Base-by-base conservation (phyloP, 352 stramenopile species). In the Phytophthora capsici region DNA sequence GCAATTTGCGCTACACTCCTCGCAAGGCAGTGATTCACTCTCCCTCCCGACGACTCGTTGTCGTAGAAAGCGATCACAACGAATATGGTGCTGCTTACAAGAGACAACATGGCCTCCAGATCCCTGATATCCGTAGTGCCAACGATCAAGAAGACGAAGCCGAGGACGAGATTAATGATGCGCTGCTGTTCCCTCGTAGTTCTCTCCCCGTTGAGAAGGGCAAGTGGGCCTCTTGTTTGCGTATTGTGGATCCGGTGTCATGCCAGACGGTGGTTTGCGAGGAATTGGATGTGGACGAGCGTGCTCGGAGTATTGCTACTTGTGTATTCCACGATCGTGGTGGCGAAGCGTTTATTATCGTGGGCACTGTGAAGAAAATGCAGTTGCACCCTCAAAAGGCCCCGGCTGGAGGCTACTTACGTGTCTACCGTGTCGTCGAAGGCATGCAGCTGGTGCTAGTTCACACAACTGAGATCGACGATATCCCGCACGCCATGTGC, bases 1-100 rank as follows among this genome's bases (percentile, higher is more conserved):
- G 97, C 3, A 88, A 93, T 38, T 76, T 99, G n/a, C 83, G 96
- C 14, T 99, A 99, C 78, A 99, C 98, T 4, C 98, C 98, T 37
- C 93, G 98, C 47, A 90, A 97, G 71, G 97, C 98, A 45, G 93
- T 98, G 2, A 69, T 98, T 8, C 82, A 99, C 45, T 88, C 87
- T 7, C 69, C 82, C 12, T 90, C 84, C 8, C 78, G 93, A 52
- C 81, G 97, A 41, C 72, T 99, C 2, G 82, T 98, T 32, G 76
- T 99, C n/a, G 93, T 99, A 52, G 97, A 99, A 79, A 97, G 90
- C 44, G 98, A 99, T 69, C 94, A 98, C 71, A 99, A 99, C 70
- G 94, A 98, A 41, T 98, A 93, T 56, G 94, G 89, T 38, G 82
- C 90, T 30, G 88, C 93, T 38, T 95, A 98, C 69, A 98, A 99